Conservation (phyloP, 83 land plant genomes). For the Thuja plicata region DNA sequence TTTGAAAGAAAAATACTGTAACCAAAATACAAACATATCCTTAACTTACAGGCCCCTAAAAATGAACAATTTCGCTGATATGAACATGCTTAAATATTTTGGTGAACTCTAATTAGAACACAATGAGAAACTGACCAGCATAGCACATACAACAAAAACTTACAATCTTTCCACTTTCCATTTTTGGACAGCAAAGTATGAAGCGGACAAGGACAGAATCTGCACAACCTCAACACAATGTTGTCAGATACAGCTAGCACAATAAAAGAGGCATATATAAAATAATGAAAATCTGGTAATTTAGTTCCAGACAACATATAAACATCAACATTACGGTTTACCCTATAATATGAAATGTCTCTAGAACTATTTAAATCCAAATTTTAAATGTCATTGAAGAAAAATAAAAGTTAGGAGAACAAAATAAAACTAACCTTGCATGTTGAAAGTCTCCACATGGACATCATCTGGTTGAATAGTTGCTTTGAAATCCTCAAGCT, state of each 20-base stretch:
- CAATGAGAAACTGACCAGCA: not conserved
- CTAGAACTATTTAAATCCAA: not conserved
- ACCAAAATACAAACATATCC: not conserved
- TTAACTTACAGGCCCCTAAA: not conserved
- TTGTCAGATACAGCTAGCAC: not conserved
- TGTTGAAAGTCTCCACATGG: constrained; percentile 10
- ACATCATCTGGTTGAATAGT: constrained; percentile 19
- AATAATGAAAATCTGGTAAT: not conserved
- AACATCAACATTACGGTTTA: not conserved
- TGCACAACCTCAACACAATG: constrained; percentile 21
- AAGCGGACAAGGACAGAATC: constrained; percentile 68
- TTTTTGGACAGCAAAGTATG: constrained; percentile 61
- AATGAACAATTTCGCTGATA: not conserved
- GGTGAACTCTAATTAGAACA: not conserved
- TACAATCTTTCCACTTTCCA: constrained; percentile 66
- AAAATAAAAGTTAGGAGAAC: constrained; percentile 24
- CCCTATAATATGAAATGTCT: not conserved
- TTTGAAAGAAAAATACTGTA: not conserved
- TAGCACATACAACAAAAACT: constrained; percentile 12
- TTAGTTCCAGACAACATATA: not conserved
- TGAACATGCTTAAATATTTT: not conserved
- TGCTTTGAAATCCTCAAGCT: not conserved
- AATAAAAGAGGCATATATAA: not conserved
- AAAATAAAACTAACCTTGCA: constrained; percentile 8
- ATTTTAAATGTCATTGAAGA: not conserved